These are phyloP conservation scores for Silene latifolia DNA, from an alignment of 148 eudicot species.

Conservation along the genomic window DNA sequence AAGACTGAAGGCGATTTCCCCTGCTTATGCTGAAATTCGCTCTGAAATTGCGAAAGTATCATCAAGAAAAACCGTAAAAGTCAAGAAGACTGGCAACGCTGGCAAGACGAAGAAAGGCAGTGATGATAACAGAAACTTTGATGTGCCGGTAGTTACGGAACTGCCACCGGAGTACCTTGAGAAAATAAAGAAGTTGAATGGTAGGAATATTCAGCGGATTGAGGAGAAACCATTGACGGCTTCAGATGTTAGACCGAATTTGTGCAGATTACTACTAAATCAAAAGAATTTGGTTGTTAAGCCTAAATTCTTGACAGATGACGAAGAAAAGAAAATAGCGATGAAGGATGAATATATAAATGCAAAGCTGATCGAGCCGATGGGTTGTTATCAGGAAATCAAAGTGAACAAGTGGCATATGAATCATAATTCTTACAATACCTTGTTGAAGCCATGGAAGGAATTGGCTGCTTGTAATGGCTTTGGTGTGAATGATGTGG, in stretches of 20 bases:
- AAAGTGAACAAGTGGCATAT: background rate
- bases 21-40: too few species aligned
- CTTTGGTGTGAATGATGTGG: background rate
- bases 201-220: background rate
- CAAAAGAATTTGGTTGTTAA: background rate
- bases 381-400: background rate
- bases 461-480: background rate
- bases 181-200: background rate
- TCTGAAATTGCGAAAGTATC: background rate
- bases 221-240: background rate
- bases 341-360: background rate
- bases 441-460: background rate
- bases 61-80: background rate
- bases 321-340: background rate
- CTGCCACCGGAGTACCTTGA: background rate
- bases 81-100: background rate
- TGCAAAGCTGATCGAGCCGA: background rate
- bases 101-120: background rate
- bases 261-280: background rate
- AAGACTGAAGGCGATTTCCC: background rate
- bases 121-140: background rate
- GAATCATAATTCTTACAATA: background rate
- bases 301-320: background rate
- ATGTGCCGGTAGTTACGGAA: background rate
- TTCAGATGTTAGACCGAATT: background rate